phyloP scores from a whole-genome alignment of 2,329 filamentous ascomycete genomes.

The Fusarium mexicanum region DNA sequence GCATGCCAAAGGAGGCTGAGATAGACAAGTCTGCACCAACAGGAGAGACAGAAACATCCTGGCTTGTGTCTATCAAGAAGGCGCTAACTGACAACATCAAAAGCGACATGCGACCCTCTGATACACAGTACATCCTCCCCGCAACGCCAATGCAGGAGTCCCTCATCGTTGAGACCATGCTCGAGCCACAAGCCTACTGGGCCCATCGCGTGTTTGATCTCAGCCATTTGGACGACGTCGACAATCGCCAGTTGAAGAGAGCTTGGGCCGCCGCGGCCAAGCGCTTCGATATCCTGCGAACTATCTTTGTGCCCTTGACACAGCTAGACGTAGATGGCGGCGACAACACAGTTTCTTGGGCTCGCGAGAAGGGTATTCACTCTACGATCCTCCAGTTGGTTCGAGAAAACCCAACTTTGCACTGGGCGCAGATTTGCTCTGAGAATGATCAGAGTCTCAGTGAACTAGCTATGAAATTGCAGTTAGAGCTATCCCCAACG shows the following conservation, averaged over 20 bases:
- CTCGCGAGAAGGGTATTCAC: not conserved
- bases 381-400: conserved; percentile 10
- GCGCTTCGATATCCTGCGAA: conserved; percentile 14
- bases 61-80: not conserved
- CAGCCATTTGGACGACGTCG: not conserved
- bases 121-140: conserved; percentile 2
- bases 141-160: conserved; percentile 23
- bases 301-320: conserved; percentile 5
- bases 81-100: not conserved
- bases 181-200: conserved; percentile 22
- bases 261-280: conserved; percentile 12
- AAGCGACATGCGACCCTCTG: not conserved
- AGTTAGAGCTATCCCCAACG: conserved; percentile 1
- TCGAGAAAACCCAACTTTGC: not conserved
- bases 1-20: not conserved
- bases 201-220: conserved; percentile 20
- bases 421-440: not conserved
- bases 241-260: not conserved
- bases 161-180: conserved; percentile 20
- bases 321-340: not conserved
- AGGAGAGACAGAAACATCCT: not conserved
- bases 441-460: not conserved
- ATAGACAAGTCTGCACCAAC: rapidly evolving
- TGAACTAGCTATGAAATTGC: not conserved
- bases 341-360: not conserved